A percentile compares a stretch with the other conserved stretches of the same genome.
Evolutionary conservation across 23 red algal genomes (phyloP).

Genomic region (Chondrus crispus): DNA sequence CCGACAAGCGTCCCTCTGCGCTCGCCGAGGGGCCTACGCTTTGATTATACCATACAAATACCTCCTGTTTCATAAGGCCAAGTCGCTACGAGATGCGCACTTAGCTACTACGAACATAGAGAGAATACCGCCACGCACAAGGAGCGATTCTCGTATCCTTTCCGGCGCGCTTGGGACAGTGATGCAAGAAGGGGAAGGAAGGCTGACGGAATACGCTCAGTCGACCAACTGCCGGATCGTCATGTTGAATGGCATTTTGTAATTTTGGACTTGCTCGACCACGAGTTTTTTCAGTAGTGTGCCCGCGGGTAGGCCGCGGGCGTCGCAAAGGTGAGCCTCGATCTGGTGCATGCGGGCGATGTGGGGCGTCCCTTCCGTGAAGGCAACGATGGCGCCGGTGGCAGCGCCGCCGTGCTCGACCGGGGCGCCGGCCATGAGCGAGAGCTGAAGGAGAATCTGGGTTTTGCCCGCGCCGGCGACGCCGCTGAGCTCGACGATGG

Average conservation of each 20-base stretch:
- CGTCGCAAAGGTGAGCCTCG: slow-evolving; percentile 13
- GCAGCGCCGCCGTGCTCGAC: not conserved
- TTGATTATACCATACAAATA: slow-evolving; percentile 49
- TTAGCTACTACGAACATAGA: too few species aligned
- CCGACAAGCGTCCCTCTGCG: slow-evolving; percentile 19
- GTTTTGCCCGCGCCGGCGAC: slow-evolving; percentile 72
- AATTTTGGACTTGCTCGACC: slow-evolving; percentile 65
- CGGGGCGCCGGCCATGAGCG: slow-evolving; percentile 29
- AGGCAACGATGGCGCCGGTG: slow-evolving; percentile 12
- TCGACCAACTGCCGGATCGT: not conserved
- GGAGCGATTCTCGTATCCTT: too few species aligned
- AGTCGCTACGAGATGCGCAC: not conserved
- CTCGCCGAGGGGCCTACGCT: not conserved
- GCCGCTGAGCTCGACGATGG: slow-evolving; percentile 74
- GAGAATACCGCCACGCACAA: too few species aligned
- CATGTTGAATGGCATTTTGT: slow-evolving; percentile 15
- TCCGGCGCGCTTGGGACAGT: slow-evolving; percentile 4
- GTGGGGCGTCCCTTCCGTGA: slow-evolving; percentile 41
- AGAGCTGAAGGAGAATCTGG: slow-evolving; percentile 72
- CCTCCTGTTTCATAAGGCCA: slow-evolving; percentile 50
- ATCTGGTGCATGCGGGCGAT: slow-evolving; percentile 44
- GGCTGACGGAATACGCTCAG: slow-evolving; percentile 3
- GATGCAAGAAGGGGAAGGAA: slow-evolving; percentile 25
- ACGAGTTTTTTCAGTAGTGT: slow-evolving; percentile 37
- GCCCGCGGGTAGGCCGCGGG: not conserved